These are phyloP conservation scores for Hericium erinaceus DNA, from an alignment of 768 basidiomycete species.

Conservation along the genomic window DNA sequence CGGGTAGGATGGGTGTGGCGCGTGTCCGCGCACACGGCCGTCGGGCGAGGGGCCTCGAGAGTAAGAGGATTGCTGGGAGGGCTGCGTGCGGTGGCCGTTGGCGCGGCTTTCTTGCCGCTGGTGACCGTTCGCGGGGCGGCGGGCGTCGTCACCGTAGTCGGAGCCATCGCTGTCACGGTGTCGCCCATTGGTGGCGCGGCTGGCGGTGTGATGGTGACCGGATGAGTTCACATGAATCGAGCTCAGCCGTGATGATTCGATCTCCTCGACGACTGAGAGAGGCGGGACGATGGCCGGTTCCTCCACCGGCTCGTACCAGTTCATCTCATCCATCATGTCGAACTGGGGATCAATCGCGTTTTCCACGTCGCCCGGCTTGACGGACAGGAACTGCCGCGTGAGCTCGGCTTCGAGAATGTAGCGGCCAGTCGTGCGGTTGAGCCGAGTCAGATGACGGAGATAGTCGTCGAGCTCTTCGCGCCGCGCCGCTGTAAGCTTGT, in stretches of 20 bases:
- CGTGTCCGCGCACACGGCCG: constrained; percentile 1
- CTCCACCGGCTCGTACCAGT: constrained; percentile 17
- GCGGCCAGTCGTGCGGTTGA: constrained; percentile 56
- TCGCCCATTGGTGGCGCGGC: constrained; percentile 26
- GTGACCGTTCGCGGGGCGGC: neutral
- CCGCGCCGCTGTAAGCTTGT: constrained; percentile 70
- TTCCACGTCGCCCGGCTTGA: constrained; percentile 80
- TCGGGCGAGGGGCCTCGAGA: neutral
- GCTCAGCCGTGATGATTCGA: constrained; percentile 15
- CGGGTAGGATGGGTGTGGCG: neutral
- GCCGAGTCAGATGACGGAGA: constrained; percentile 65
- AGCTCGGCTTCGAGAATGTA: constrained; percentile 77
- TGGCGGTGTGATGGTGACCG: constrained; percentile 16
- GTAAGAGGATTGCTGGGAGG: constrained; percentile 5
- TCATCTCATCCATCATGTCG: constrained; percentile 47
- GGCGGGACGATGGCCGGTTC: constrained; percentile 20
- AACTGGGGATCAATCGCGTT: constrained; percentile 53
- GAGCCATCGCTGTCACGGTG: constrained; percentile 49
- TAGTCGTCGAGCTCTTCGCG: constrained; percentile 85
- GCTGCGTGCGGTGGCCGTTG: constrained; percentile 16
- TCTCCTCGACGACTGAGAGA: constrained; percentile 25
- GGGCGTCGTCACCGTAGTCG: constrained; percentile 31
- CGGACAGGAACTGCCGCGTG: constrained; percentile 73
- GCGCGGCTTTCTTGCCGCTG: neutral
- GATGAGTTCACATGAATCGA: constrained; percentile 30